Evolutionary conservation across 352 stramenopile genomes (phyloP).

Genomic region (Globisporangium irregulare): DNA sequence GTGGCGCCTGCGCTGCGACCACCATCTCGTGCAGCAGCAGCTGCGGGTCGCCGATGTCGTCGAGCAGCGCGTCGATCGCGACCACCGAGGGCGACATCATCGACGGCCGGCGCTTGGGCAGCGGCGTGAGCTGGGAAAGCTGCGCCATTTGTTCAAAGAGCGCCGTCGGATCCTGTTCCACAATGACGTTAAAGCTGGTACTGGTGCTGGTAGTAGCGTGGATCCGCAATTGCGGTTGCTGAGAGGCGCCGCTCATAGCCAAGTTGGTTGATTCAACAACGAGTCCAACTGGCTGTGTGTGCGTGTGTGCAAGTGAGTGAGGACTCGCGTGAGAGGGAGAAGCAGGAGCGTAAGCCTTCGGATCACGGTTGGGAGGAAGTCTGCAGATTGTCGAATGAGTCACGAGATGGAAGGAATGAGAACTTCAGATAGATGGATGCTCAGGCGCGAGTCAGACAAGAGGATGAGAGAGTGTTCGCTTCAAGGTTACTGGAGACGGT

Average conservation of each 20-base stretch:
- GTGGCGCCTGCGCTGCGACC: not conserved
- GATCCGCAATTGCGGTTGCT: not conserved
- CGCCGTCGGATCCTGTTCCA: not conserved
- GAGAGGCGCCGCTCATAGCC: not conserved
- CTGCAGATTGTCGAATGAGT: constrained; percentile 4
- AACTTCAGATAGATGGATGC: not conserved
- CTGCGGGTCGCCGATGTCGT: constrained; percentile 11
- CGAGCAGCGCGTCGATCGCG: constrained; percentile 1
- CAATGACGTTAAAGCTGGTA: not conserved
- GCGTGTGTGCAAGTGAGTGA: not conserved
- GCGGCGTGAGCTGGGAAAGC: constrained; percentile 1
- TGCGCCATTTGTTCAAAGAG: not conserved
- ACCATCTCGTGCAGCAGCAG: constrained; percentile 1
- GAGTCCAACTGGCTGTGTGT: not conserved
- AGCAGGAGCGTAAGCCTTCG: not conserved
- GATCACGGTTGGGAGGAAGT: not conserved
- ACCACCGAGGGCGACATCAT: not conserved
- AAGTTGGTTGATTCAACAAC: not conserved
- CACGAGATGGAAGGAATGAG: not conserved
- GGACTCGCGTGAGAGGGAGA: too few species aligned
- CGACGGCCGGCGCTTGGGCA: not conserved
- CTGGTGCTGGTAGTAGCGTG: not conserved
- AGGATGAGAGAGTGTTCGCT: not conserved
- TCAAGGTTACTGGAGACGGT: not conserved
- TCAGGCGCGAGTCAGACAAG: not conserved